Base-by-base conservation (phyloP, 257 asterid species). In the Solanum tarijense region DNA sequence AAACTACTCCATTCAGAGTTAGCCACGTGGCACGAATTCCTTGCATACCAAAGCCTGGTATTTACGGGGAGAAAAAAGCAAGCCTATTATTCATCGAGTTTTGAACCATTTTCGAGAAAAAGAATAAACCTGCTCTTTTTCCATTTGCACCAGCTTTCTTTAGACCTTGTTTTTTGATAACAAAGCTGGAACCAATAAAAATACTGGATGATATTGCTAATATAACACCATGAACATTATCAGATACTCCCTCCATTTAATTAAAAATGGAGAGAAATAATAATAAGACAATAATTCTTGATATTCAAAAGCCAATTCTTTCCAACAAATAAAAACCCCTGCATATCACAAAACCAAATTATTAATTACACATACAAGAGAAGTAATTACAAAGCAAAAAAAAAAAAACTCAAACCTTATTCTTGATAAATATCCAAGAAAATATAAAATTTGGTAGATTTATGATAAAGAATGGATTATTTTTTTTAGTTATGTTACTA, bases 161-260 rank as follows among this genome's bases (percentile, higher is more conserved):
- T 68, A 90, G 88, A 34, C 92, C 92, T 86, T 90, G 89, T 65
- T 90, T 90, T 90, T 90, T 90, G 21, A 90, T 62, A 73, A 90
- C 88, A 88, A 81, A 90, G 90, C 92, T 90, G 9, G 90, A 85
- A 25, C 92, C 92, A 87, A 90, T 90, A 52, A 90, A 90, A 83
- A 90, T 65, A 86, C 92, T 89, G 8, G 92, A 90, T 16, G 92
- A 90, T 9, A 90, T 83, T 52, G 92, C 92, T 65, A 90, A 88
- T 73, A 83, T 41, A 4, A 90, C 83, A 34, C 92, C 92, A 52
- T 89, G 90, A 9, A 90, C 86, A 66, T 90, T 90, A 69, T 90
- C 91, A 72, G 91, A 87, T 20, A 85, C 58, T 66, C 92, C 92
- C 86, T 66, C 91, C 92, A 90, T 90, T 73, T 83, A 78, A 79